Conservation (phyloP, 805 yeast genomes). For the Candida nanaspora region DNA sequence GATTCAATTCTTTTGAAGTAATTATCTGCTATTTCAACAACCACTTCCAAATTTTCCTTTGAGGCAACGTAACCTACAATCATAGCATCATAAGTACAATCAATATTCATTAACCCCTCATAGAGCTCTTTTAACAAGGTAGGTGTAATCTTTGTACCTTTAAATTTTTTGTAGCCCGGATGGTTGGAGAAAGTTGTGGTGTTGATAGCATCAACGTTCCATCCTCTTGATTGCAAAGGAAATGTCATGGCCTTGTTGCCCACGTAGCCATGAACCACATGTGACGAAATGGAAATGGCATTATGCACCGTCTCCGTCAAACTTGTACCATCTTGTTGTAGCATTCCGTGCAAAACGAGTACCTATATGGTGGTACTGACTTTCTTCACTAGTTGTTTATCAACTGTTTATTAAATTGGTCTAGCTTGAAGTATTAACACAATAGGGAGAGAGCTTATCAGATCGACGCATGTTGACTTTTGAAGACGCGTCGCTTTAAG, state of each 20-base stretch:
- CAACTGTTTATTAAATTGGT: no score
- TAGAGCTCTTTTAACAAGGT: constrained; percentile 41
- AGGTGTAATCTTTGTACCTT: constrained; percentile 47
- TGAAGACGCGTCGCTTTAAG: no score
- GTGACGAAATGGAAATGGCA: constrained; percentile 67
- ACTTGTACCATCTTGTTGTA: not conserved
- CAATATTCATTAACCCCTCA: constrained; percentile 46
- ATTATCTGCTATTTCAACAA: constrained; percentile 34
- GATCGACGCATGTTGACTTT: no score
- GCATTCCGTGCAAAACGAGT: no score
- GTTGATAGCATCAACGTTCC: constrained; percentile 90
- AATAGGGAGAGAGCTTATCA: no score
- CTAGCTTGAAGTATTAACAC: no score
- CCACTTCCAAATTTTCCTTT: constrained; percentile 43
- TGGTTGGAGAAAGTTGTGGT: constrained; percentile 89
- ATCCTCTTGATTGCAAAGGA: constrained; percentile 78
- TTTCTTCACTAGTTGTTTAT: no score
- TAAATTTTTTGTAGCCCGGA: constrained; percentile 74
- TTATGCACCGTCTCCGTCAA: constrained; percentile 6
- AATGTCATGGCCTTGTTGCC: constrained; percentile 90
- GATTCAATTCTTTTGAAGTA: constrained; percentile 21
- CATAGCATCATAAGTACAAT: constrained; percentile 52
- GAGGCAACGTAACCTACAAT: constrained; percentile 78
- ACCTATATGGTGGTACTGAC: no score
- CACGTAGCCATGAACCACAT: constrained; percentile 93